phyloP scores from a whole-genome alignment of 176 grass and related monocot genomes.

The Oryza meridionalis region DNA sequence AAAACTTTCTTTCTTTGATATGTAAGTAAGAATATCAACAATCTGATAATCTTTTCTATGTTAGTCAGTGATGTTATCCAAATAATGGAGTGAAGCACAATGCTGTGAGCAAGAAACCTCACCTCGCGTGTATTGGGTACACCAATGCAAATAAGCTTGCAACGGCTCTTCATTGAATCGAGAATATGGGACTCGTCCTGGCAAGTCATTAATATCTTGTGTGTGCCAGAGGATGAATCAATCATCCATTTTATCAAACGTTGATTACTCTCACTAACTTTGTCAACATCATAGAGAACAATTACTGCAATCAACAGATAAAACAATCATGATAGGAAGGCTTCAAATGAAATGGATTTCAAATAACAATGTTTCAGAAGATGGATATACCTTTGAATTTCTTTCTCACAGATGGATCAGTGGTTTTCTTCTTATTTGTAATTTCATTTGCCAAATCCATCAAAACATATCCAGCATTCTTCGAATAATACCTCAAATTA shows the following conservation, averaged over 20 bases:
- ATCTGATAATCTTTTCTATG: slow-evolving; percentile 38
- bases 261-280: slow-evolving; percentile 66
- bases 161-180: slow-evolving; percentile 62
- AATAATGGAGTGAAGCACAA: slow-evolving; percentile 8
- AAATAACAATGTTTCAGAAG: not conserved
- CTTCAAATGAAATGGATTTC: slow-evolving; percentile 2
- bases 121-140: slow-evolving; percentile 58
- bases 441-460: slow-evolving; percentile 73
- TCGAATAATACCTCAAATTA: slow-evolving; percentile 58
- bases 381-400: slow-evolving; percentile 61
- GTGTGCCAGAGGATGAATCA: slow-evolving; percentile 67
- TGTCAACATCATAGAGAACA: slow-evolving; percentile 67
- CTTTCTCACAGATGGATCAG: slow-evolving; percentile 43
- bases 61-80: slow-evolving; percentile 20
- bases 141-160: slow-evolving; percentile 61
- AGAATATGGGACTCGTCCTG: slow-evolving; percentile 62
- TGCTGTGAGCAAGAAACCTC: slow-evolving; percentile 2
- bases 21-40: slow-evolving; percentile 60
- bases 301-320: slow-evolving; percentile 56
- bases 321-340: slow-evolving; percentile 35
- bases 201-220: slow-evolving; percentile 80
- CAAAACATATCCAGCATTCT: slow-evolving; percentile 66
- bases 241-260: slow-evolving; percentile 78
- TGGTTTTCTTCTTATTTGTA: slow-evolving; percentile 42
- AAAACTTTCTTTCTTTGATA: slow-evolving; percentile 61